Percentiles rank a stretch among this genome's conserved stretches.
These are phyloP conservation scores for Fusarium pseudonygamai DNA, from an alignment of 2,329 filamentous ascomycete genomes.

Conservation along the genomic window DNA sequence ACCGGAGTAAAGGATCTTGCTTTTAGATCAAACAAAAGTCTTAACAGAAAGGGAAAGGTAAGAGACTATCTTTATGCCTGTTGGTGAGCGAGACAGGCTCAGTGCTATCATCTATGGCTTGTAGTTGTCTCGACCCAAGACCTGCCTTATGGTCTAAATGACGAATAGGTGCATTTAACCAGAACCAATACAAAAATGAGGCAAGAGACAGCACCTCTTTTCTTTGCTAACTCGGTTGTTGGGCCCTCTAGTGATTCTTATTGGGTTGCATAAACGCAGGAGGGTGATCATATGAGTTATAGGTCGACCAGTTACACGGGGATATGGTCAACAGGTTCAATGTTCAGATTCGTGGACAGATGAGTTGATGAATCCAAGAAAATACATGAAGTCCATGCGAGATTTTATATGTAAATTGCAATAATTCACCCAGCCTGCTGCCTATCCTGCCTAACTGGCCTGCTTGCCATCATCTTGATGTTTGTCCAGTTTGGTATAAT, in stretches of 20 bases:
- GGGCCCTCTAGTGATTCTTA: neutral
- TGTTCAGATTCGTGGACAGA: neutral
- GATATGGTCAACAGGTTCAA: neutral
- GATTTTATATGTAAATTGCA: neutral
- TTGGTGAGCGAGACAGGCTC: neutral
- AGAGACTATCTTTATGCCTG: neutral
- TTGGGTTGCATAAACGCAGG: neutral
- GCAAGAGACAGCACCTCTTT: too few relatives aligned
- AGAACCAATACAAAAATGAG: neutral
- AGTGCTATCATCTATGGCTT: neutral
- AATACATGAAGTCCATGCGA: fast-evolving
- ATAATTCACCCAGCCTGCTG: neutral
- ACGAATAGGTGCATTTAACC: neutral
- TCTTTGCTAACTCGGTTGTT: neutral
- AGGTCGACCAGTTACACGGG: fast-evolving
- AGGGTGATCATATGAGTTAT: neutral
- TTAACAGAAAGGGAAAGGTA: fast-evolving
- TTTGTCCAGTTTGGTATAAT: neutral
- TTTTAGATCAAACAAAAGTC: neutral
- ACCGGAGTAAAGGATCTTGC: fast-evolving
- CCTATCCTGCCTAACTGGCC: neutral
- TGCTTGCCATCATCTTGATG: neutral
- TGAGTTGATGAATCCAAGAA: neutral
- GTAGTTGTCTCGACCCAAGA: neutral
- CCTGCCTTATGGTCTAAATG: neutral